These are phyloP conservation scores for Protomyces pachydermus DNA, from an alignment of 1,139 yeast species.

Conservation along the genomic window DNA sequence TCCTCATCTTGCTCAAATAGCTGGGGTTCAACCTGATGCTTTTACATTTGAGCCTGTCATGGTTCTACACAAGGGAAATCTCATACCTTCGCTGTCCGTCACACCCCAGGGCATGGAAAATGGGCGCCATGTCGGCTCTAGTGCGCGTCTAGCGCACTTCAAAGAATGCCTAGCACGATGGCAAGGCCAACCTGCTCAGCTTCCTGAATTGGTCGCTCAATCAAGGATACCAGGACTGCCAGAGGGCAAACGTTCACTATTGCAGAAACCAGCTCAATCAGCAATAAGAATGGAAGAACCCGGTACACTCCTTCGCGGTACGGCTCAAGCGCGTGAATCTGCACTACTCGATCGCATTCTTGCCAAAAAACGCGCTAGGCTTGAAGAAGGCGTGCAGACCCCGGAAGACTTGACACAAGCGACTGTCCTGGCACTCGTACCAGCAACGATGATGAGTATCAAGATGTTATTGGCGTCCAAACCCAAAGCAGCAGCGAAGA, in stretches of 20 bases:
- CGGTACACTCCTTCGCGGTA: not conserved
- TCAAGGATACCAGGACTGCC: not conserved
- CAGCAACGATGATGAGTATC: constrained; percentile 17
- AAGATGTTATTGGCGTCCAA: constrained; percentile 10
- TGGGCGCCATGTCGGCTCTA: not conserved
- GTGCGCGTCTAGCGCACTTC: constrained; percentile 7
- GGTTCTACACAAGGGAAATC: constrained; percentile 7
- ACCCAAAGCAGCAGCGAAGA: not conserved
- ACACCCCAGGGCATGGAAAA: not conserved
- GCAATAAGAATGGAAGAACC: not conserved
- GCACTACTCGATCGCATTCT: constrained; percentile 15
- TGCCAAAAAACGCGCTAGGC: constrained; percentile 1
- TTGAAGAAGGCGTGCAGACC: not conserved
- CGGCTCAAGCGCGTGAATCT: constrained; percentile 10
- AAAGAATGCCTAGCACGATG: not conserved
- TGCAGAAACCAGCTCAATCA: not conserved
- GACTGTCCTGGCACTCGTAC: constrained; percentile 13
- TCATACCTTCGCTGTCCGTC: constrained; percentile 15
- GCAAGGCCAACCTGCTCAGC: not conserved
- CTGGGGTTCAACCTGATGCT: constrained; percentile 8
- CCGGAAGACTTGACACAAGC: constrained; percentile 12
- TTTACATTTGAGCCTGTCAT: constrained; percentile 4
- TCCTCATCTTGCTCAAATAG: constrained; percentile 1
- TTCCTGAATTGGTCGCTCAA: constrained; percentile 2
- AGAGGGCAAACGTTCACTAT: not conserved